These are phyloP conservation scores for Fragaria nilgerrensis DNA, from an alignment of 306 rosid genomes.

Conservation along the genomic window DNA sequence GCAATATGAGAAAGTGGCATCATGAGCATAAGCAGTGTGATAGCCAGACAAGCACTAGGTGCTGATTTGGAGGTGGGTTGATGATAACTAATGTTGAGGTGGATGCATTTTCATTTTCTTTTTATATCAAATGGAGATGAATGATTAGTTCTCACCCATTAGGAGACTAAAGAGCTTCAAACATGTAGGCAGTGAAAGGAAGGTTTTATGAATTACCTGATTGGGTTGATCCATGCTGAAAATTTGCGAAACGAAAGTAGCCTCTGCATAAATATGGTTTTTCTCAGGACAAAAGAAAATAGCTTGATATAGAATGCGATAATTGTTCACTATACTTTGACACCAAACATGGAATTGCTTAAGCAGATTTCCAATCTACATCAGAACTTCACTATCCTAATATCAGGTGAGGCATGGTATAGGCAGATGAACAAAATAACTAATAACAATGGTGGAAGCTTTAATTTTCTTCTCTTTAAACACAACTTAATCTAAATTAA, in stretches of 20 bases:
- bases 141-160: not conserved
- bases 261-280: slow-evolving; percentile 43
- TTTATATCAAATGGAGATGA: not conserved
- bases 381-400: not conserved
- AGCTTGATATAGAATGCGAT: not conserved
- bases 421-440: not conserved
- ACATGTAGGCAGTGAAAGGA: not conserved
- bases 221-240: slow-evolving; percentile 92
- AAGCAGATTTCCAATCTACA: not conserved
- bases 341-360: not conserved
- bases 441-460: not conserved
- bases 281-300: slow-evolving; percentile 1
- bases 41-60: not conserved
- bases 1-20: not conserved
- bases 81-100: not conserved
- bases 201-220: slow-evolving; percentile 44
- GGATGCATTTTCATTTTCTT: not conserved
- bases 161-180: not conserved
- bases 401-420: not conserved
- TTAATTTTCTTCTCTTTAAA: not conserved
- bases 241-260: slow-evolving; percentile 84
- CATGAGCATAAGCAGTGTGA: not conserved
- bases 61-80: not conserved
- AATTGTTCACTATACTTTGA: not conserved
- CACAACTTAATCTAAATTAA: not conserved